These are phyloP conservation scores for Cladobotryum mycophilum DNA, from an alignment of 2,329 filamentous ascomycete species.

Conservation along the genomic window DNA sequence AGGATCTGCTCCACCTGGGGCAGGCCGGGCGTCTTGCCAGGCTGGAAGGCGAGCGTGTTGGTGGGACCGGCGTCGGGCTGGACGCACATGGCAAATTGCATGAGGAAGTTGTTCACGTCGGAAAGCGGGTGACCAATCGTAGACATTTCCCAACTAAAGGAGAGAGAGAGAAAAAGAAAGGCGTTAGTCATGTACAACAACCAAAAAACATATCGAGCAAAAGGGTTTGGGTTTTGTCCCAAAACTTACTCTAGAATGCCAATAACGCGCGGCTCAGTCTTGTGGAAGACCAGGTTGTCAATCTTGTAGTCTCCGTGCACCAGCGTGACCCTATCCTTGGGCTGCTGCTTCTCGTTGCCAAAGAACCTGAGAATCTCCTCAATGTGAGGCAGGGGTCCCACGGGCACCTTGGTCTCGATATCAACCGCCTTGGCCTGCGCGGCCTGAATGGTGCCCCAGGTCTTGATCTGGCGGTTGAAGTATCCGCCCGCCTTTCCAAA, in stretches of 20 bases:
- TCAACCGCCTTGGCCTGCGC: conserved; percentile 73
- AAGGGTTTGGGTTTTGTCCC: background rate
- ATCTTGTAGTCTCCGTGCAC: conserved; percentile 98
- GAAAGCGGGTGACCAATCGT: conserved; percentile 94
- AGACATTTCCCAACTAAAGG: conserved; percentile 83
- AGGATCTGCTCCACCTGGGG: conserved; percentile 36
- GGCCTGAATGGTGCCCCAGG: conserved; percentile 70
- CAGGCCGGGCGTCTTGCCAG: conserved; percentile 59
- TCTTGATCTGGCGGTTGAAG: conserved; percentile 79
- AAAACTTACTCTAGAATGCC: conserved; percentile 73
- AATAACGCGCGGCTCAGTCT: conserved; percentile 79
- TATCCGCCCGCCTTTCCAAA: conserved; percentile 74
- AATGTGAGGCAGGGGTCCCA: conserved; percentile 80
- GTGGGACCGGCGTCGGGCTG: conserved; percentile 16
- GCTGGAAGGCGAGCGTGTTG: conserved; percentile 49
- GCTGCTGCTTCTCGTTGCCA: conserved; percentile 59
- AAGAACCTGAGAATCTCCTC: conserved; percentile 77
- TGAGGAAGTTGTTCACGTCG: conserved; percentile 73
- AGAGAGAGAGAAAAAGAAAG: background rate
- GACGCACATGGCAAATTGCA: conserved; percentile 33
- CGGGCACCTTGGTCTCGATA: conserved; percentile 65
- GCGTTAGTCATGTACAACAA: background rate
- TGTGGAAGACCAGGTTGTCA: conserved; percentile 84
- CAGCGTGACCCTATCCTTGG: conserved; percentile 68
- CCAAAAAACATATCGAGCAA: background rate